These are phyloP conservation scores for Brasenia schreberi DNA, from an alignment of 164 flowering plant genomes.

Conservation along the genomic window DNA sequence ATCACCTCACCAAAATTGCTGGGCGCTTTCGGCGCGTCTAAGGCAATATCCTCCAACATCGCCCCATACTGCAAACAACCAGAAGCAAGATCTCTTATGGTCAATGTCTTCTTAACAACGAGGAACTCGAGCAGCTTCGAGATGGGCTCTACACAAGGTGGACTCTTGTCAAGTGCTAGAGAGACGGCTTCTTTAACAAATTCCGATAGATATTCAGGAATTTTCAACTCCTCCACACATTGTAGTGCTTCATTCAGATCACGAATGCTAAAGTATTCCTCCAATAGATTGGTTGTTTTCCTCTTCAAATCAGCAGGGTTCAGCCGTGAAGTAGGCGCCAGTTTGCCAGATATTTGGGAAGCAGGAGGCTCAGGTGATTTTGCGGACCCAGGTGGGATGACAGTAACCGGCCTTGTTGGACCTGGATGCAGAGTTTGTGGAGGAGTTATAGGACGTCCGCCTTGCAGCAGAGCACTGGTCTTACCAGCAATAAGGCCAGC, in stretches of 20 bases:
- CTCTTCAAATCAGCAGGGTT: slow-evolving; percentile 29
- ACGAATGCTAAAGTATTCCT: slow-evolving; percentile 68
- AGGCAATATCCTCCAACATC: slow-evolving; percentile 58
- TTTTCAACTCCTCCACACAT: slow-evolving; percentile 71
- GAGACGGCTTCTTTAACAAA: slow-evolving; percentile 68
- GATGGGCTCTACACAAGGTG: slow-evolving; percentile 51
- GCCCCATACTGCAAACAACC: slow-evolving; percentile 67
- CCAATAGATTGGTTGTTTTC: slow-evolving; percentile 59
- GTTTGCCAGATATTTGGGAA: neutral
- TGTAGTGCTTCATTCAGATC: slow-evolving; percentile 64
- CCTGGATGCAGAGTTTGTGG: neutral
- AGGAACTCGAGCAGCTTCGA: slow-evolving; percentile 48
- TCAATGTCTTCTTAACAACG: slow-evolving; percentile 35
- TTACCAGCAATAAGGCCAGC: slow-evolving; percentile 47
- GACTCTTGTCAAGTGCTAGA: slow-evolving; percentile 61
- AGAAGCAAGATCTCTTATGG: slow-evolving; percentile 35
- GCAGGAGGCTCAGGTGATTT: neutral
- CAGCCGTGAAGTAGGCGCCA: neutral
- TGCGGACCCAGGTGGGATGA: neutral
- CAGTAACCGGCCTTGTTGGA: neutral
- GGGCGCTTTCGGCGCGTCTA: slow-evolving; percentile 88
- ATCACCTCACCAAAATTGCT: slow-evolving; percentile 61
- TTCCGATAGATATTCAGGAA: slow-evolving; percentile 60
- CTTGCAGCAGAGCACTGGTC: slow-evolving; percentile 66
- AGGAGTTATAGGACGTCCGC: slow-evolving; percentile 5